Percentiles rank a stretch among this genome's conserved stretches.
Evolutionary conservation across 768 basidiomycete genomes (phyloP).

Genomic region (Lactarius trivialis): DNA sequence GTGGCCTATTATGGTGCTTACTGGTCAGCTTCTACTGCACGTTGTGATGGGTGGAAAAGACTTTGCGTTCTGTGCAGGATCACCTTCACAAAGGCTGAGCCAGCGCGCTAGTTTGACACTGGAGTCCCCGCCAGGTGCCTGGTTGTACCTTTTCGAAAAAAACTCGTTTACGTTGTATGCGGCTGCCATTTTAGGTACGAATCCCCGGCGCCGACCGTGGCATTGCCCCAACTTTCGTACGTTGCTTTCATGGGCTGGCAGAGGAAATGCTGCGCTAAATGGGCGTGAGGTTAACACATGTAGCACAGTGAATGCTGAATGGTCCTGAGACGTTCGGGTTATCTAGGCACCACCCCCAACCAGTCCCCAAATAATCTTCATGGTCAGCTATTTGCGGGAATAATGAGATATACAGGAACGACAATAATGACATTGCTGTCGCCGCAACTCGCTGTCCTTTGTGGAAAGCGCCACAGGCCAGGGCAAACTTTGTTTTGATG

Average conservation of each 20-base stretch:
- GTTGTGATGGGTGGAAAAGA: neutral
- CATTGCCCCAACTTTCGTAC: neutral
- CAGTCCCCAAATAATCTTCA: neutral
- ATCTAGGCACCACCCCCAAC: neutral
- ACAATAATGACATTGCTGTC: neutral
- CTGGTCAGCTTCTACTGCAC: neutral
- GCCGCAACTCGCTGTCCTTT: neutral
- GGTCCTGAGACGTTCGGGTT: neutral
- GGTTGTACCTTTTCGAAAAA: neutral
- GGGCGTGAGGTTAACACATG: neutral
- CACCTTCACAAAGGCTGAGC: neutral
- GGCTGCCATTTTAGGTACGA: neutral
- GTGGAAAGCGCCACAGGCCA: neutral
- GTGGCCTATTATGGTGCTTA: neutral
- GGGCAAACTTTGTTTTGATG: constrained; percentile 5
- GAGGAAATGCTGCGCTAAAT: neutral
- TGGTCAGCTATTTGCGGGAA: neutral
- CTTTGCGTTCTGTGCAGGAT: neutral
- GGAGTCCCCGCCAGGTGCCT: neutral
- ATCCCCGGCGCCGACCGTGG: neutral
- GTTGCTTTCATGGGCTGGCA: neutral
- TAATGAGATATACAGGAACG: neutral
- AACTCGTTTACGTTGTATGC: neutral
- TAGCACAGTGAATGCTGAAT: neutral
- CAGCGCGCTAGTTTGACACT: neutral